Percentiles rank a stretch among this genome's conserved stretches.
These are phyloP conservation scores for Agarophyton chilense DNA, from an alignment of 23 red algal species.

Conservation along the genomic window DNA sequence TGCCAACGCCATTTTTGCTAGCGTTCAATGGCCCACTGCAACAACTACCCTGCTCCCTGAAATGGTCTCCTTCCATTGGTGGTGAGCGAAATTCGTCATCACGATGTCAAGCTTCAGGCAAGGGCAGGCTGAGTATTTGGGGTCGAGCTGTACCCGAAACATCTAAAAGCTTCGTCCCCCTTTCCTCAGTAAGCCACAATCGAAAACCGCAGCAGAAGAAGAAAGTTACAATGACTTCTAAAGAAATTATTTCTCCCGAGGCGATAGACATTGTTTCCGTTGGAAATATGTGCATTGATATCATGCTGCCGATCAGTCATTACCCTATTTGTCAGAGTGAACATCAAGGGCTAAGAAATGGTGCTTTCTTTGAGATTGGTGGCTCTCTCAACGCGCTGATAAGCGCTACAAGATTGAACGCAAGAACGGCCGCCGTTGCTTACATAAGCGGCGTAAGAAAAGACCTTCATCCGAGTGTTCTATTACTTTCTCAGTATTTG, in stretches of 20 bases:
- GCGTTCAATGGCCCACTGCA: neutral
- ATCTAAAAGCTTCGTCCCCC: neutral
- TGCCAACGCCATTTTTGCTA: neutral
- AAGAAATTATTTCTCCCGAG: neutral
- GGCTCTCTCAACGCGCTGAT: conserved; percentile 34
- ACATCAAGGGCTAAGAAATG: conserved; percentile 25
- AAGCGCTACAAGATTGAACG: conserved; percentile 24
- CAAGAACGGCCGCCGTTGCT: conserved; percentile 9
- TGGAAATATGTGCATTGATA: conserved; percentile 57
- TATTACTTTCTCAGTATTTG: conserved; percentile 7
- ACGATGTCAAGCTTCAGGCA: neutral
- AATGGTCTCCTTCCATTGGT: neutral
- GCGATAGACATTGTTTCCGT: conserved; percentile 2
- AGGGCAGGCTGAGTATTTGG: neutral
- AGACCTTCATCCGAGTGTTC: conserved; percentile 11
- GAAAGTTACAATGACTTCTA: neutral
- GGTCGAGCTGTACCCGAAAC: neutral
- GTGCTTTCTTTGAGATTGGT: conserved; percentile 24
- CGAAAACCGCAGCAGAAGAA: neutral
- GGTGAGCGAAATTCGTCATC: neutral
- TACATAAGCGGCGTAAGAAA: neutral
- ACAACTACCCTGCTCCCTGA: neutral
- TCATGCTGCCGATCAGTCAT: conserved; percentile 24
- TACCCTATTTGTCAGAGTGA: conserved; percentile 23
- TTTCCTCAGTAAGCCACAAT: neutral